Evolutionary conservation across 73 alveolate genomes (phyloP), one percentile per base, ranked within the genome.

Genomic region (Blepharisma japonicum): DNA sequence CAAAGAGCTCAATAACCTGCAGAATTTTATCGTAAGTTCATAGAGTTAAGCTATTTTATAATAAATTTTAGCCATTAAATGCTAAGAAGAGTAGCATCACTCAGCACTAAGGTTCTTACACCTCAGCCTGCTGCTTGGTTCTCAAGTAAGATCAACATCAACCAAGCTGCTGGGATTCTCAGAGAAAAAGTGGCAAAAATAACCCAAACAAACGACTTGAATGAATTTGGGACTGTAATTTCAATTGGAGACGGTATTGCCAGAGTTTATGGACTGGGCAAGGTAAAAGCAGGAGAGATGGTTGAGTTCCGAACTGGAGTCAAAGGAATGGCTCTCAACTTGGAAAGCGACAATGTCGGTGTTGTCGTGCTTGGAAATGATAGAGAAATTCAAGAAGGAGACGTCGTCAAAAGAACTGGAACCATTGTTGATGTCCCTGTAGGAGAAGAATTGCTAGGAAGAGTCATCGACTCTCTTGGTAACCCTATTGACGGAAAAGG

Each of bases 161-260:
- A 54, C 32, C 71, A 70, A 45, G 80, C 80, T 18, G 80, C 80
- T 14, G n/a, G 68, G 11, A 70, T 70, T 45, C 61, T 70, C n/a
- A 70, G 27, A 70, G 80, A 70, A n/a, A 70, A 70, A 70, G 80
- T 70, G 32, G 11, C 80, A 11, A 48, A 70, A 45, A 70, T 70
- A 7, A 9, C 56, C 20, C 80, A 70, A 70, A 21, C 27, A n/a
- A 90, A 88, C 85, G 95, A 88, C 78, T 82, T 94, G 70, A 93
- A 85, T 51, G 98, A 93, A 77, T 95, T 84, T 90, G 99, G 99
- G 45, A 89, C 96, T 71, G 99, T 95, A 45, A 87, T 93, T 82
- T 89, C 97, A 39, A 90, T 93, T 79, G 98, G 98, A 56, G 99
- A 95, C 82, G 99, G 99, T 78, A 93, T 95, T 83, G 99, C 99